Evolutionary conservation across 345 rosid species (phyloP), one percentile per base, ranked within the genome.

Genomic region (Bretschneidera sinensis): DNA sequence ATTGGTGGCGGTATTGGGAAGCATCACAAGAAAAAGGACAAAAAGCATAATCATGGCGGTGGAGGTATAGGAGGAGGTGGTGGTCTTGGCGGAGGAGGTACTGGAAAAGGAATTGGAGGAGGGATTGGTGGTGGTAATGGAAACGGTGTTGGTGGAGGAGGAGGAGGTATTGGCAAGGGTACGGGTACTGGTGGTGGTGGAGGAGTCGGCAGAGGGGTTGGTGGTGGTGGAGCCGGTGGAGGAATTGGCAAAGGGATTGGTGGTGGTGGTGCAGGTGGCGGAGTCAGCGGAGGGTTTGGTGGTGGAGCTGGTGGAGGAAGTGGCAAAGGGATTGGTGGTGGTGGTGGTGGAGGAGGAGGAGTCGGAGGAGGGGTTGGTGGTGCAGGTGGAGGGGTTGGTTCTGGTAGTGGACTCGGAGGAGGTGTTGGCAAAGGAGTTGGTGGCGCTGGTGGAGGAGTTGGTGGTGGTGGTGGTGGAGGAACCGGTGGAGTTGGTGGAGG

Each of bases 331-430:
- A 71, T 48, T 0, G 78, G 78, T 0, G 86, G 76, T 0, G 76
- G 77, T 0, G 62, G 65, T 2, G 83, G 73, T 0, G 84, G 84
- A 23, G 77, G 76, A 2, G 73, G 77, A 0, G 78, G 0, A 33
- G 69, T 2, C n/a, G n/a, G n/a, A n/a, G n/a, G n/a, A n/a, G n/a
- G n/a, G n/a, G 72, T 67, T 11, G 81, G 88, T 5, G 84, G 80
- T 9, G 65, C 68, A 6, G 83, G 83, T 13, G 81, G 83, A 14
- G 88, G 85, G 2, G 72, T 69, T 49, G 88, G 88, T 18, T 76
- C 63, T 0, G 85, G 78, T 0, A 63, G 73, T 0, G 79, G 88
- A 54, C 24, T 35, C 0, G 82, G 90, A 17, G 66, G 72, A 28
- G 82, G 82, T 49, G 76, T 71, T 19, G 64, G 70, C 23, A 72